Evolutionary conservation across 129 eudicot species (phyloP).

Genomic region (Calendula officinalis): DNA sequence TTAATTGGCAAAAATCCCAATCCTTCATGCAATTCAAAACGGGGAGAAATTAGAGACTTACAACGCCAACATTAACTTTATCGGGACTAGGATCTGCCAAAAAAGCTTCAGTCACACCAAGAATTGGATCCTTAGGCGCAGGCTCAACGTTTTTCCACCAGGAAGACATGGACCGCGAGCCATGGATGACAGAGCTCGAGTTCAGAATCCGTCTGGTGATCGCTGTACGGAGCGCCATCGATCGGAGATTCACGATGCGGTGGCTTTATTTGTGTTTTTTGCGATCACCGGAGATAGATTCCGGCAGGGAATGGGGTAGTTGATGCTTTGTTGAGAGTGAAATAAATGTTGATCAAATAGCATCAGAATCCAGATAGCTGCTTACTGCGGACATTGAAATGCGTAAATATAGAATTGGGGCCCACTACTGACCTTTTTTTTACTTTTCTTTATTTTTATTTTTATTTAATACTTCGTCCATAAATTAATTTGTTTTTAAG

Average conservation of each 20-base stretch:
- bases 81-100: constrained; percentile 60
- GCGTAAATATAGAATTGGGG: constrained; percentile 30
- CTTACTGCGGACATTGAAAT: constrained; percentile 21
- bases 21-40: background rate
- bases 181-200: background rate
- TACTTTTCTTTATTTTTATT: background rate
- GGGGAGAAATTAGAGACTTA: constrained; percentile 29
- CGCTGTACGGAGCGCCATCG: constrained; percentile 27
- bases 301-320: too few relatives aligned
- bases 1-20: background rate
- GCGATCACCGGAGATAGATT: too few relatives aligned
- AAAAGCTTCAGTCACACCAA: constrained; percentile 82
- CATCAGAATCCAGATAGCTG: constrained; percentile 13
- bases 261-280: background rate
- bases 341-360: background rate
- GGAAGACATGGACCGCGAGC: constrained; percentile 27
- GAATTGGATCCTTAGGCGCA: constrained; percentile 78
- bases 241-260: constrained; percentile 5
- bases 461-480: background rate
- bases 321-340: too few relatives aligned
- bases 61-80: constrained; percentile 74
- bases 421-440: constrained; percentile 14
- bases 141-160: constrained; percentile 73
- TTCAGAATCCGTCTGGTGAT: background rate
- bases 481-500: background rate